A percentile compares a stretch with the other conserved stretches of the same genome.
phyloP scores from a whole-genome alignment of 2,329 filamentous ascomycete genomes.

The Penicillium sp. region DNA sequence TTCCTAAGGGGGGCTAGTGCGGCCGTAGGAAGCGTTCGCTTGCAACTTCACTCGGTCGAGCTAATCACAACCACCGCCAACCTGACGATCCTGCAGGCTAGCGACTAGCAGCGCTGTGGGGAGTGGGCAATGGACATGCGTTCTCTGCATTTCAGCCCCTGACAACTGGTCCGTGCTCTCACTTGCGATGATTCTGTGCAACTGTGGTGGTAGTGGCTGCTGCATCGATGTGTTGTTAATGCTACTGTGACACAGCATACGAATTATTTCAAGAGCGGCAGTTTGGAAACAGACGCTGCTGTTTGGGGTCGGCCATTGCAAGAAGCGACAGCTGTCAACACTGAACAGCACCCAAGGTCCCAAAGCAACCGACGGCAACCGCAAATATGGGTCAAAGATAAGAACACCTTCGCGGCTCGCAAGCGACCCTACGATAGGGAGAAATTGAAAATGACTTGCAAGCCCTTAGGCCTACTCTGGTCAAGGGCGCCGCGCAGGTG shows the following conservation, averaged over 20 bases:
- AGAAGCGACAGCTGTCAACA: neutral
- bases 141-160: neutral
- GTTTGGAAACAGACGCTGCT: neutral
- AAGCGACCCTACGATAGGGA: too few species aligned
- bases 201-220: neutral
- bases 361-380: neutral
- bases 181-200: neutral
- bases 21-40: neutral
- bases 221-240: neutral
- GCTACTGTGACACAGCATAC: neutral
- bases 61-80: neutral
- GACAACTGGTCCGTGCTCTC: neutral
- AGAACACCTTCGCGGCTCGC: too few species aligned
- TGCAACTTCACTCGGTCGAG: neutral
- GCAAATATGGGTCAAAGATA: too few species aligned
- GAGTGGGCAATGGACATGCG: neutral
- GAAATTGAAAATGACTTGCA: too few species aligned
- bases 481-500: slow-evolving; percentile 3
- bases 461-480: neutral
- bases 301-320: neutral
- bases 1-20: neutral
- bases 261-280: neutral
- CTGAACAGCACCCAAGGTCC: neutral
- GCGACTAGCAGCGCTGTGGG: neutral
- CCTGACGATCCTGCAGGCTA: neutral